Base-by-base conservation (phyloP, 2,329 filamentous ascomycete species). In the Aspergillus japonicus region DNA sequence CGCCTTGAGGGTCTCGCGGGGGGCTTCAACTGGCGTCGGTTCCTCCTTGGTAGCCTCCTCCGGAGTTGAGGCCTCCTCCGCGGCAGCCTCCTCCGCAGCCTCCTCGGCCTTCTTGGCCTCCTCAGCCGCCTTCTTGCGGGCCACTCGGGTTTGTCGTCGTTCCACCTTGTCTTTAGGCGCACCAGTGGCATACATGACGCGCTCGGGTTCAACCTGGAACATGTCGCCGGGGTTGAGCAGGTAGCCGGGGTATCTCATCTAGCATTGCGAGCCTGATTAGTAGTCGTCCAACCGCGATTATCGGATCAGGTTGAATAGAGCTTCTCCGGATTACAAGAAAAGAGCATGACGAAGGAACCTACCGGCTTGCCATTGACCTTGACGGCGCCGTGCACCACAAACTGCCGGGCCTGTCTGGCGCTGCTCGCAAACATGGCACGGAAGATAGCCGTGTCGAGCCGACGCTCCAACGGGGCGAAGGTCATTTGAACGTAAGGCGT, bases 311-410 rank as follows among this genome's bases (percentile, higher is more conserved):
- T 23, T 4, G 23, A 23, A 23, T 42, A 50, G 21, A 35, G 11
- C 33, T 11, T 4, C 14, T 12, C 33, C 4, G 12, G 4, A 12
- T 3, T 3, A 35, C 4, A 35, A 12, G 4, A 35, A 35, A 35
- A 8, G 19, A 5, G 33, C 5, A 48, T n/a, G n/a, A 26, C 35
- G 4, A 21, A 54, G 24, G 6, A 24, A 29, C 62, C 56, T 77
- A 96, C 93, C 87, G 92, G 93, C 79, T 96, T 92, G 64, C 95
- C 95, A 80, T 99, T 99, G 73, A 99, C 95, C 71, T 88, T 96
- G 63, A 99, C 95, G 61, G 87, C 87, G 29, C 95, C 95, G 77
- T 99, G 95, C 29, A 96, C 86, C 60, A 96, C 91, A 72, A 98
- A 96, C 69, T 98, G 94, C 67, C 94, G 87, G 14, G 96, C 96